Base-by-base conservation (phyloP, 2,329 filamentous ascomycete genomes). In the Diaporthe helianthi region DNA sequence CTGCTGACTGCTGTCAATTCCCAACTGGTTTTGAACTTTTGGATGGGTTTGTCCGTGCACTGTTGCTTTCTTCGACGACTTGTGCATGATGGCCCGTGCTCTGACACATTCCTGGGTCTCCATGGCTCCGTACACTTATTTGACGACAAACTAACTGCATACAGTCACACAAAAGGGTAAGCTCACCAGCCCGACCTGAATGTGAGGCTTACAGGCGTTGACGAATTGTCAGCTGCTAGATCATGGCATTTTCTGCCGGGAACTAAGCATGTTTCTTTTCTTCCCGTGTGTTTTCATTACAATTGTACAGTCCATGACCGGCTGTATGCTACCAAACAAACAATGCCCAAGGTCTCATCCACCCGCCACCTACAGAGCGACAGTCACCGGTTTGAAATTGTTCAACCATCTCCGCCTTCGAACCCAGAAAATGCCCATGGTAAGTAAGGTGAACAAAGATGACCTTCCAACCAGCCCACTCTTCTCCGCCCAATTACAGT, bases 241-340 rank as follows among this genome's bases (percentile, higher is more conserved):
- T 63, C 29, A 10, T 8, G 19, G 33, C n/a, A 7, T 8, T 10
- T 1, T 7, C 10, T 29, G 9, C 44, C 22, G n/a, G 19, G 2
- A n/a, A 38, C 12, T 24, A 22, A 22, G 4, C 29, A 38, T 17
- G 2, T 1, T 9, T 46, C 24, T 44, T 58, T 58, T 58, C 52
- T 51, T 58, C 31, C 46, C 52, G 49, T 17, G n/a, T 49, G 31
- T 26, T 29, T 67, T 67, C 41, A 67, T 67, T 67, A 58, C 65
- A 67, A 58, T 67, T 52, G 44, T 58, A 58, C 65, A 67, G 52
- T 58, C 52, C 41, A 22, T 47, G n/a, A 26, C 24, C 44, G 24
- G 26, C 41, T 67, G 53, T 38, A 46, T 58, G 38, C 31, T 58
- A 47, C 38, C 29, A 31, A 55, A 61, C 58, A 61, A 47, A 61